These are phyloP conservation scores for Penicillium nordicum DNA, from an alignment of 2,329 filamentous ascomycete species.

Conservation along the genomic window DNA sequence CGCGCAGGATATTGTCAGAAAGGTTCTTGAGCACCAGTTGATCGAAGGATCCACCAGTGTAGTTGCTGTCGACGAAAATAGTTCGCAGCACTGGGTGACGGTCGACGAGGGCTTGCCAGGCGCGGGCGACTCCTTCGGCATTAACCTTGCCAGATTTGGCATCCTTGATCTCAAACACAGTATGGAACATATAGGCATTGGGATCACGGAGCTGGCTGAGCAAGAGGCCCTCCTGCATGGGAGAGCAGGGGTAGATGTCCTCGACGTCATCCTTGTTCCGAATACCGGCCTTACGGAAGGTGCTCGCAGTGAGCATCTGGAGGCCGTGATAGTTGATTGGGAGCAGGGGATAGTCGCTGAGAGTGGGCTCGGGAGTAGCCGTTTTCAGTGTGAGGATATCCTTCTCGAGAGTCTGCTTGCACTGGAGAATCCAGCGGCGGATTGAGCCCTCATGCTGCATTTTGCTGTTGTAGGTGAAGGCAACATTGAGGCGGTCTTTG, in stretches of 20 bases:
- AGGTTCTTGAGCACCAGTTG: slow-evolving; percentile 35
- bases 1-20: slow-evolving; percentile 23
- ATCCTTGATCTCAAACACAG: slow-evolving; percentile 34
- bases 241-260: slow-evolving; percentile 37
- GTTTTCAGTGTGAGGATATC: slow-evolving; percentile 25
- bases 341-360: slow-evolving; percentile 46
- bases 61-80: slow-evolving; percentile 34
- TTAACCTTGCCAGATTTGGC: slow-evolving; percentile 22
- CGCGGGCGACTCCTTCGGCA: slow-evolving; percentile 26
- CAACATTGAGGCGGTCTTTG: slow-evolving; percentile 46
- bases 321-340: slow-evolving; percentile 42
- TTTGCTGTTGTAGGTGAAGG: slow-evolving; percentile 49
- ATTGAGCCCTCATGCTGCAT: slow-evolving; percentile 47
- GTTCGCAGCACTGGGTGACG: slow-evolving; percentile 37
- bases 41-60: slow-evolving; percentile 35
- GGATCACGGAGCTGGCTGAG: slow-evolving; percentile 38
- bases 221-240: slow-evolving; percentile 38
- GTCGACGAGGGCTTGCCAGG: slow-evolving; percentile 33
- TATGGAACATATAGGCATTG: slow-evolving; percentile 36
- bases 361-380: slow-evolving; percentile 32
- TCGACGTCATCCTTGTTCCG: slow-evolving; percentile 28
- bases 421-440: slow-evolving; percentile 43
- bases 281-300: slow-evolving; percentile 38
- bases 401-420: slow-evolving; percentile 36
- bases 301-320: slow-evolving; percentile 32